These are phyloP conservation scores for Stachybotrys chartarum DNA, from an alignment of 2,329 filamentous ascomycete genomes.

Conservation along the genomic window DNA sequence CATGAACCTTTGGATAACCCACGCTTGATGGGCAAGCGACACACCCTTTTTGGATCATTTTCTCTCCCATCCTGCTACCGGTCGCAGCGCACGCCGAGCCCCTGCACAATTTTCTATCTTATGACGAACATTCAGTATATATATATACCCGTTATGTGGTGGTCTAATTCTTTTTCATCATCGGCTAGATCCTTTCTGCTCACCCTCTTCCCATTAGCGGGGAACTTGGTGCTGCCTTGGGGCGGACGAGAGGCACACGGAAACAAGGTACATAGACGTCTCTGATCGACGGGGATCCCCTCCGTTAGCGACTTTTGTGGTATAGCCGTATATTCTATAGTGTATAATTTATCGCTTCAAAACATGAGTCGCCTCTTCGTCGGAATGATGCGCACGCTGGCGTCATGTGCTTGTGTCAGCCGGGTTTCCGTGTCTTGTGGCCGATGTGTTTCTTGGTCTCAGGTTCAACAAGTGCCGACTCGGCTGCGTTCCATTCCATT, in stretches of 20 bases:
- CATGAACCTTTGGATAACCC: constrained; percentile 16
- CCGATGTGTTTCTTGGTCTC: too few species aligned
- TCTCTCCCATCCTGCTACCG: constrained; percentile 2
- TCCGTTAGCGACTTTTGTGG: constrained; percentile 5
- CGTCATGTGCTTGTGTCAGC: neutral
- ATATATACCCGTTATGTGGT: constrained; percentile 22
- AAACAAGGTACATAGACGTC: neutral
- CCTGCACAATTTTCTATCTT: constrained; percentile 4
- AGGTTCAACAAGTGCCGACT: too few species aligned
- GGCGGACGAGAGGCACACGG: too few species aligned
- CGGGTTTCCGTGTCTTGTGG: too few species aligned
- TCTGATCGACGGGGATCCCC: too few species aligned
- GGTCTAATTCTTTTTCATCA: constrained; percentile 16
- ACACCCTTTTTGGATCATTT: constrained; percentile 11
- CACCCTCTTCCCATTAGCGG: neutral
- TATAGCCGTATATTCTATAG: constrained; percentile 27
- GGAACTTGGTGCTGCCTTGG: neutral
- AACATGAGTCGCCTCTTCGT: neutral
- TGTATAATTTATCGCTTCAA: constrained; percentile 24
- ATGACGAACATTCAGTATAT: constrained; percentile 13
- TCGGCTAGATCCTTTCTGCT: constrained; percentile 15
- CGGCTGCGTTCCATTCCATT: too few species aligned
- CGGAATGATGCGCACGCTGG: neutral
- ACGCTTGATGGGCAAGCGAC: constrained; percentile 9
- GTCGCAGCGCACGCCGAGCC: constrained; percentile 9